Conservation (phyloP, 1,284 basidiomycete genomes). For the Ceraceosorus guamensis region DNA sequence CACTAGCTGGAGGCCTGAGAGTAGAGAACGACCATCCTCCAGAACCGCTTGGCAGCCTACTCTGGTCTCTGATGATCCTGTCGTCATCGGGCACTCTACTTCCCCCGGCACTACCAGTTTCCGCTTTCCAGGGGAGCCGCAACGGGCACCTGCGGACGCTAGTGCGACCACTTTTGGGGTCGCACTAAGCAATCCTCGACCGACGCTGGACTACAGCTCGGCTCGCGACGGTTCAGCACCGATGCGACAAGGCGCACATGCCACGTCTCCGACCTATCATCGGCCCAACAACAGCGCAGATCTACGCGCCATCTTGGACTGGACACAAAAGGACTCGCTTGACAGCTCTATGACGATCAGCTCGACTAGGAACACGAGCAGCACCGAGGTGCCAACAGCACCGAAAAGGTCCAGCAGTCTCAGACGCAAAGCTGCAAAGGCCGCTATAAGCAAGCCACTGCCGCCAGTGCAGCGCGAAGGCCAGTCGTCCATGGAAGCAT, state of each 20-base stretch:
- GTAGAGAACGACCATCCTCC: background rate
- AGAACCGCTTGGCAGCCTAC: background rate
- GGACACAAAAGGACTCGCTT: too few relatives aligned
- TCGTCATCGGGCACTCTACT: background rate
- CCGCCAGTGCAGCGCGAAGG: background rate
- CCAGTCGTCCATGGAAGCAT: background rate
- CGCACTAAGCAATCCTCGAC: too few relatives aligned
- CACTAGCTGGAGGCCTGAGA: background rate
- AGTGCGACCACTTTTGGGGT: too few relatives aligned
- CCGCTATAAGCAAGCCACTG: too few relatives aligned
- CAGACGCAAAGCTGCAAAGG: too few relatives aligned
- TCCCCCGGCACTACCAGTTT: too few relatives aligned
- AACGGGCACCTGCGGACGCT: too few relatives aligned
- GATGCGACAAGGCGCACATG: background rate
- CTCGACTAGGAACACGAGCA: background rate
- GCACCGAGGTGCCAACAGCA: background rate
- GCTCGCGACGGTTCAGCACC: background rate
- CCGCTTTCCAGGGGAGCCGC: too few relatives aligned
- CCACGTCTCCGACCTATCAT: constrained; percentile 3
- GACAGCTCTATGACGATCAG: too few relatives aligned
- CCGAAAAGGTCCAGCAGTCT: background rate
- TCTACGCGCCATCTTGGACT: background rate
- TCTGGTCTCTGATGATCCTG: background rate
- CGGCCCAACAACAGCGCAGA: constrained; percentile 3
- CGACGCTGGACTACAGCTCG: too few relatives aligned